Conservation (phyloP, 2,329 filamentous ascomycete genomes). For the Stemphylium lycopersici region DNA sequence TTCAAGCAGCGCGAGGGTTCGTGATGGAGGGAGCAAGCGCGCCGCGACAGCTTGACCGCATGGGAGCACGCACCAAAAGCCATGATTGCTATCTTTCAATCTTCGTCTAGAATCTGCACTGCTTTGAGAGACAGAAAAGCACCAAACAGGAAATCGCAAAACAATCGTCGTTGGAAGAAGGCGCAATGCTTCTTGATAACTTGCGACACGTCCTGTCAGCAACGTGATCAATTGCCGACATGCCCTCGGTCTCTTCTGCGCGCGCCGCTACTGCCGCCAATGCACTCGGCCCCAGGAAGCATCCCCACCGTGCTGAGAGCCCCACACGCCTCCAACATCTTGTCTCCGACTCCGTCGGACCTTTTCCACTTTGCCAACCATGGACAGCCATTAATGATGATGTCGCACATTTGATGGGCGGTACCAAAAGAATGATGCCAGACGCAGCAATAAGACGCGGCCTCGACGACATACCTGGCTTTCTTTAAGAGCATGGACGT, state of each 20-base stretch:
- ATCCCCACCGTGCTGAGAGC: slow-evolving; percentile 16
- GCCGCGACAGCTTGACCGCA: slow-evolving; percentile 1
- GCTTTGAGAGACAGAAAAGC: neutral
- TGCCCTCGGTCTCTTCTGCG: slow-evolving; percentile 26
- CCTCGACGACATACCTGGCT: too few relatives aligned
- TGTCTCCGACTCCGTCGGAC: neutral
- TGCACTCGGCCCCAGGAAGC: slow-evolving; percentile 14
- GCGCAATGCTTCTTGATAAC: slow-evolving; percentile 14
- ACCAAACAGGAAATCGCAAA: neutral
- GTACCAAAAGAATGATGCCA: too few relatives aligned
- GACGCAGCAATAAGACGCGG: too few relatives aligned
- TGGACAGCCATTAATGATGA: too few relatives aligned
- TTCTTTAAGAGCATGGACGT: too few relatives aligned
- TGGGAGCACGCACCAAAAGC: slow-evolving; percentile 16
- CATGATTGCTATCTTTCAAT: slow-evolving; percentile 7
- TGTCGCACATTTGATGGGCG: too few relatives aligned
- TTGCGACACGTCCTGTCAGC: slow-evolving; percentile 18
- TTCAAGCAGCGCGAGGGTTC: neutral
- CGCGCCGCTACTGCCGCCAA: neutral
- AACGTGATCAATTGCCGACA: slow-evolving; percentile 39
- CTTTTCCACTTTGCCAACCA: neutral
- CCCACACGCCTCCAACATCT: slow-evolving; percentile 23
- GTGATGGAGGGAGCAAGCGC: neutral
- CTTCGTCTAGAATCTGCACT: neutral
- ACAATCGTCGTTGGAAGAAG: neutral